Evolutionary conservation across 192 early-diverging fungal genomes (phyloP).

Genomic region (Coemansia sp.): DNA sequence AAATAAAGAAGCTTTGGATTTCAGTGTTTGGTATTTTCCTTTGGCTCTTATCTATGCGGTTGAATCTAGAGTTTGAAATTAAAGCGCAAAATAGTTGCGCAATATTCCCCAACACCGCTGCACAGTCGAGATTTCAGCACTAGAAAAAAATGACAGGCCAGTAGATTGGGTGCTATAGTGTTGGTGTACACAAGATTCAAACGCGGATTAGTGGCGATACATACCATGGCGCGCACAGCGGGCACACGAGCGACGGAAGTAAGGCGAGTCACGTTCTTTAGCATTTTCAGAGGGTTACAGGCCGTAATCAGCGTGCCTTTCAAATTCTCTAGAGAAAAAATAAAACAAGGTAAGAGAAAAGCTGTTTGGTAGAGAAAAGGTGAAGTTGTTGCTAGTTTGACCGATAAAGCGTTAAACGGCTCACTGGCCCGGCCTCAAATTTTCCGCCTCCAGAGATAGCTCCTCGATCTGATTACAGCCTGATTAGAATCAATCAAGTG

Average conservation of each 20-base stretch:
- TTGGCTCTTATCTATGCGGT: background rate
- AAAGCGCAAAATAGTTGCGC: background rate
- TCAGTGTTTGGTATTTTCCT: background rate
- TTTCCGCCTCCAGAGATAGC: constrained; percentile 9
- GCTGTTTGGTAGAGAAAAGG: background rate
- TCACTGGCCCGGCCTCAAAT: background rate
- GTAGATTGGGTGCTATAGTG: background rate
- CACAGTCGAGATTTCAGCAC: background rate
- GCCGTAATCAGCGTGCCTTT: constrained; percentile 30
- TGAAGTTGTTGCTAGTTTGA: background rate
- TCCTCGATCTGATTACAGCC: background rate
- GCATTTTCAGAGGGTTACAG: constrained; percentile 46
- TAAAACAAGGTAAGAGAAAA: constrained; percentile 15
- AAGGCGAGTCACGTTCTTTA: constrained; percentile 55
- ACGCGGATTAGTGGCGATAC: constrained; percentile 14
- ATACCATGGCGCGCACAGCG: constrained; percentile 50
- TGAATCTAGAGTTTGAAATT: background rate
- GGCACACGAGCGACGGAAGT: constrained; percentile 48
- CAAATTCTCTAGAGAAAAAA: constrained; percentile 22
- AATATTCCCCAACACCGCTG: background rate
- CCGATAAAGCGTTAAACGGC: background rate
- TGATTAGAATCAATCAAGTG: background rate
- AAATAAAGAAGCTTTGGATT: background rate
- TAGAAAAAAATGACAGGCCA: background rate
- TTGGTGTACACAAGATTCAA: background rate